Evolutionary conservation across 257 asterid species (phyloP).

Genomic region (Hygrophila difformis): DNA sequence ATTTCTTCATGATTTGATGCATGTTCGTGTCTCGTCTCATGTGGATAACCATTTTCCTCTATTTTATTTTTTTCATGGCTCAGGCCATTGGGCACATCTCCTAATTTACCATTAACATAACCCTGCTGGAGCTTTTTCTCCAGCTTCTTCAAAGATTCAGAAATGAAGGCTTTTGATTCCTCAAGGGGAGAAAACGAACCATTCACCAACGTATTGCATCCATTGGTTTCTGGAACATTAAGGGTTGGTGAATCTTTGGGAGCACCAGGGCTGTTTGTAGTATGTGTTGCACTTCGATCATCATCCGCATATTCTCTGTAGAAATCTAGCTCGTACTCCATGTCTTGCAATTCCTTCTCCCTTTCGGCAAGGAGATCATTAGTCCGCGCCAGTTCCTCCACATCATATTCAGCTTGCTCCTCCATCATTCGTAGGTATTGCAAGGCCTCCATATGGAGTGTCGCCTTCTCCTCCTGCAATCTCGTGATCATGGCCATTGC

Average conservation of each 20-base stretch:
- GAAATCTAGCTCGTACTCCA: constrained; percentile 63
- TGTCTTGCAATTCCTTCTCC: constrained; percentile 78
- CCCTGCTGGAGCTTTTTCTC: constrained; percentile 39
- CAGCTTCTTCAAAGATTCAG: constrained; percentile 31
- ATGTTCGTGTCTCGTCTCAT: no score
- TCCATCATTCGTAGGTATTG: constrained; percentile 96
- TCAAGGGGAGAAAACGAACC: constrained; percentile 10
- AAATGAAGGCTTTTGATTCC: constrained; percentile 5
- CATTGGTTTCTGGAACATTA: no score
- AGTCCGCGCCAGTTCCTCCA: constrained; percentile 77
- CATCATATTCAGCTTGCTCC: constrained; percentile 85
- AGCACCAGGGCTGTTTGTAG: background rate
- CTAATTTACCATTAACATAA: constrained; percentile 18
- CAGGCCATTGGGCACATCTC: constrained; percentile 20
- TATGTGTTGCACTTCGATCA: constrained; percentile 23
- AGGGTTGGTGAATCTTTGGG: no score
- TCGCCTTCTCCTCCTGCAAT: constrained; percentile 94
- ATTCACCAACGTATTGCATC: no score
- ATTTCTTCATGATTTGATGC: no score
- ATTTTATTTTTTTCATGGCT: constrained; percentile 15
- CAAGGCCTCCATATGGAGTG: constrained; percentile 83
- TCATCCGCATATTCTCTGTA: constrained; percentile 30
- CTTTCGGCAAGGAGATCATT: constrained; percentile 69
- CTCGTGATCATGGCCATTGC: constrained; percentile 96
- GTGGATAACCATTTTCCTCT: constrained; percentile 15